Percentiles rank a stretch among this genome's conserved stretches.
These are phyloP conservation scores for Boechera stricta DNA, from an alignment of 345 rosid genomes.

Conservation along the genomic window DNA sequence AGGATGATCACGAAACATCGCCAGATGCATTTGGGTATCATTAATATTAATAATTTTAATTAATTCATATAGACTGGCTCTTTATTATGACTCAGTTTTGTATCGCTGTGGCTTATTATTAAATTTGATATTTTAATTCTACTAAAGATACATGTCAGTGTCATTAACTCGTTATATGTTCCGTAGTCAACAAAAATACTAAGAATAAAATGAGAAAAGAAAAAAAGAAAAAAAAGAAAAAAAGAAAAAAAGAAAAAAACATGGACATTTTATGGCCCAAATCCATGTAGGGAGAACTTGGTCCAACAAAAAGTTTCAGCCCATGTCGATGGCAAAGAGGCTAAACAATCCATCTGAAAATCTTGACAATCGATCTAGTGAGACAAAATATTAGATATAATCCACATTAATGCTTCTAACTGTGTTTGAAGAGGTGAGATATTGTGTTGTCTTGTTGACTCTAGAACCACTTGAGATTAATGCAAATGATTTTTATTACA, in stretches of 20 bases:
- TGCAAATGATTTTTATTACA: too few relatives aligned
- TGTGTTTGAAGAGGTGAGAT: too few relatives aligned
- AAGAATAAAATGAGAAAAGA: not conserved
- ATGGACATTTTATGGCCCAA: not conserved
- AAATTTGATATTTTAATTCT: not conserved
- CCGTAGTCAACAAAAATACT: not conserved
- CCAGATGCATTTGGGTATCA: constrained; percentile 30
- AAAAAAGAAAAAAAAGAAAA: too few relatives aligned
- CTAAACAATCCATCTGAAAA: too few relatives aligned
- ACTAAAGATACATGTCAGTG: not conserved
- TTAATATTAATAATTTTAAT: not conserved
- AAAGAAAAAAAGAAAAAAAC: too few relatives aligned
- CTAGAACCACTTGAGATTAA: too few relatives aligned
- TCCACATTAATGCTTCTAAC: too few relatives aligned
- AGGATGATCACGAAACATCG: constrained; percentile 32
- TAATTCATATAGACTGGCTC: constrained; percentile 21
- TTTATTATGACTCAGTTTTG: constrained; percentile 4
- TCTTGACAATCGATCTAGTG: too few relatives aligned
- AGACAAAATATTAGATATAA: too few relatives aligned
- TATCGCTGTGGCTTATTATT: not conserved
- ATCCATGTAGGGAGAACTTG: not conserved
- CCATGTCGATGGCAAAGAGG: too few relatives aligned
- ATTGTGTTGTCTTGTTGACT: too few relatives aligned
- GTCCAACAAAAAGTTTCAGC: not conserved
- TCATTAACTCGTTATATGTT: constrained; percentile 10